Evolutionary conservation across 140 eudicot species (phyloP).

Genomic region (Ambrosia hybrid): DNA sequence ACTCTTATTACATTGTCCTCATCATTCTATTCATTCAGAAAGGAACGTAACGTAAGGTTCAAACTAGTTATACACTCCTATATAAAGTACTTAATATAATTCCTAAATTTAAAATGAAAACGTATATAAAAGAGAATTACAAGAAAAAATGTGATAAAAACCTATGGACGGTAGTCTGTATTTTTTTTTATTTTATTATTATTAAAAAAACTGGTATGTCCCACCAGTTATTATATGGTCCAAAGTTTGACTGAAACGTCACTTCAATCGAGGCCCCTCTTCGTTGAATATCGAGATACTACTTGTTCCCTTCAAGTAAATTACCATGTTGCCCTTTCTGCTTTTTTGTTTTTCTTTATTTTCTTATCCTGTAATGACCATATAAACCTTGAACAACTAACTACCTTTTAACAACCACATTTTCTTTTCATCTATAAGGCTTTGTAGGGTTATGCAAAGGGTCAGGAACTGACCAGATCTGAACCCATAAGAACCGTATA

Average conservation of each 20-base stretch:
- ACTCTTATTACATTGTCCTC: no score
- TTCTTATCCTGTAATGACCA: slow-evolving; percentile 10
- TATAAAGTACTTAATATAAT: no score
- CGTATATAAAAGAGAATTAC: neutral
- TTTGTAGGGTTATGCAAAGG: no score
- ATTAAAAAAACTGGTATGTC: slow-evolving; percentile 10
- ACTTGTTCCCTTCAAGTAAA: slow-evolving; percentile 30
- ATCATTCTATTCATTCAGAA: no score
- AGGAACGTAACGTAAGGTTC: no score
- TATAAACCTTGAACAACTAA: slow-evolving; percentile 21
- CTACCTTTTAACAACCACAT: neutral
- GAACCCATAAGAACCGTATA: no score
- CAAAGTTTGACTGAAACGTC: slow-evolving; percentile 62
- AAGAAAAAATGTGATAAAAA: neutral
- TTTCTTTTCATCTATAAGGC: no score
- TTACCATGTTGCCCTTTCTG: slow-evolving; percentile 37
- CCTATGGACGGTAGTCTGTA: slow-evolving; percentile 2
- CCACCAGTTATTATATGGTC: slow-evolving; percentile 42
- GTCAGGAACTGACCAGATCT: no score
- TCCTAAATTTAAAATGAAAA: no score
- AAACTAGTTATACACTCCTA: no score
- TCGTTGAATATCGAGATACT: slow-evolving; percentile 57
- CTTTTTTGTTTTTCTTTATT: neutral
- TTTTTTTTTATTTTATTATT: neutral
- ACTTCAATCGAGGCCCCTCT: slow-evolving; percentile 69